Conservation (phyloP, 202 grass and related monocot species). For the Panicum virgatum region DNA sequence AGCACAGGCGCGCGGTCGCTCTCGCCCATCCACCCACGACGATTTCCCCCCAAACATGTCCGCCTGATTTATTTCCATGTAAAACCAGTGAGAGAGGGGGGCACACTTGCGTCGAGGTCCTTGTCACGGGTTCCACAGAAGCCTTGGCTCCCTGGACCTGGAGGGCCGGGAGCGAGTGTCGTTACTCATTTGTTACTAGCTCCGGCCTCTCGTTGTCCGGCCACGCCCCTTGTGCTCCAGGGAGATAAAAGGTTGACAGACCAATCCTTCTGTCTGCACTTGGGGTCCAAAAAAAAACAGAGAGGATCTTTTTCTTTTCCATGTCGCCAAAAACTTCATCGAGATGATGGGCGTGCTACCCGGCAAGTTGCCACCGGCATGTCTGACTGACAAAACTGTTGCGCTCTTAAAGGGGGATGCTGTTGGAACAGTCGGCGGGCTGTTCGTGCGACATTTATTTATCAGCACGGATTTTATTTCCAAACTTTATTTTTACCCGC, state of each 20-base stretch:
- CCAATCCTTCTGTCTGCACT: background rate
- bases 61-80: too few relatives aligned
- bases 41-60: too few relatives aligned
- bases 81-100: background rate
- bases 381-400: background rate
- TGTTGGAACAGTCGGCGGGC: background rate
- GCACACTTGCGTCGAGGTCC: background rate
- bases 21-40: slow-evolving; percentile 38
- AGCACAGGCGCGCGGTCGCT: slow-evolving; percentile 37
- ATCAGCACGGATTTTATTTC: background rate
- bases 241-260: background rate
- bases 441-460: background rate
- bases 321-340: background rate
- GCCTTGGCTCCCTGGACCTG: background rate
- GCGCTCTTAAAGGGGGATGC: background rate
- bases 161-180: slow-evolving; percentile 1
- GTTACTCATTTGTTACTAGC: slow-evolving; percentile 17
- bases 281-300: background rate
- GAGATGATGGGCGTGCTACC: background rate
- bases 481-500: background rate
- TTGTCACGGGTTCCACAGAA: slow-evolving; percentile 25
- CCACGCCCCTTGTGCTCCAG: background rate
- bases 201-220: slow-evolving; percentile 14
- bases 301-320: too few relatives aligned
- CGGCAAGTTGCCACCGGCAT: slow-evolving; percentile 34